Percentiles rank a stretch among this genome's conserved stretches.
These are phyloP conservation scores for Alternaria viburni DNA, from an alignment of 2,329 filamentous ascomycete species.

Conservation along the genomic window DNA sequence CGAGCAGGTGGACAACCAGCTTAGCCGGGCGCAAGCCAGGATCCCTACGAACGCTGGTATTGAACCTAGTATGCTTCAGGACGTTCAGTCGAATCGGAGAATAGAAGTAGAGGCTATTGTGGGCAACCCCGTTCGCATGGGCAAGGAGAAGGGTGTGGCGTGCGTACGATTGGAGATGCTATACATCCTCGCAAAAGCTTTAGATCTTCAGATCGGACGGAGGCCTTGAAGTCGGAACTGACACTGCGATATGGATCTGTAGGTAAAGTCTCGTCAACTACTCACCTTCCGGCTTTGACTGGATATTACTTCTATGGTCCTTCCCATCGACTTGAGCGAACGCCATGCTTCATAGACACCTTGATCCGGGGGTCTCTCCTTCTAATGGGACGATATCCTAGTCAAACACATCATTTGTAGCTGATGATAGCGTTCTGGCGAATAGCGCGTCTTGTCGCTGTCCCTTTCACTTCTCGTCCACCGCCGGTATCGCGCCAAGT, in stretches of 20 bases:
- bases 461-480: not conserved
- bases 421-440: not conserved
- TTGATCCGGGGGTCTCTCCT: not conserved
- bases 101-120: slow-evolving; percentile 61
- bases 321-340: not conserved
- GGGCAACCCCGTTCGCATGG: slow-evolving; percentile 55
- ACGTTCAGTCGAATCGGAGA: slow-evolving; percentile 50
- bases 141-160: slow-evolving; percentile 47
- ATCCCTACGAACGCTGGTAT: slow-evolving; percentile 47
- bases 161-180: slow-evolving; percentile 53
- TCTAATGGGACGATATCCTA: not conserved
- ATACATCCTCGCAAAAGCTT: slow-evolving; percentile 54
- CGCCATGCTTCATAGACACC: not conserved
- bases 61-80: slow-evolving; percentile 59
- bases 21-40: slow-evolving; percentile 48
- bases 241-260: not conserved
- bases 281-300: not conserved
- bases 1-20: slow-evolving; percentile 47
- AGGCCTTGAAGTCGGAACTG: not conserved
- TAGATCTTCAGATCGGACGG: slow-evolving; percentile 45
- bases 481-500: slow-evolving; percentile 1
- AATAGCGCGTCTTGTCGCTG: not conserved
- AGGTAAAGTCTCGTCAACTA: not conserved
- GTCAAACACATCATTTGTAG: not conserved
- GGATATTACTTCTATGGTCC: not conserved